Base-by-base conservation (phyloP, 192 early-diverging fungal species). In the Podila minutissima region DNA sequence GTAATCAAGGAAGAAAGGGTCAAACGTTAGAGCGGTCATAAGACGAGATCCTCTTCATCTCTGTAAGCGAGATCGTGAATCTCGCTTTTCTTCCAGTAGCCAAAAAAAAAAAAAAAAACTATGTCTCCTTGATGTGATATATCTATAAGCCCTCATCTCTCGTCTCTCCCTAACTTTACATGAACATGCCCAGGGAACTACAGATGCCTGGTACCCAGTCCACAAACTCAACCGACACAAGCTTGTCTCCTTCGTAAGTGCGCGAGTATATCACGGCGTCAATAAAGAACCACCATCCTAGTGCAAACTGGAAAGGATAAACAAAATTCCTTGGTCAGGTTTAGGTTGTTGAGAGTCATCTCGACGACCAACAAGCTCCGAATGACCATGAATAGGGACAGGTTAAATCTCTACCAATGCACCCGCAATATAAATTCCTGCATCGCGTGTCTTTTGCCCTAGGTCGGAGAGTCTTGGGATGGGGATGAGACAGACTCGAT, bases 261-360 rank as follows among this genome's bases (percentile, higher is more conserved):
- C 82, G 63, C n/a, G 87, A 83, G 48, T 69, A 62, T 24, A 84
- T 84, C 26, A 87, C 82, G 22, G 87, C 86, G 64, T 90, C 89
- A n/a, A 90, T 83, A 73, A 90, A 90, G 32, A 86, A 83, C 89
- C 89, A 90, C 89, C 89, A 90, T 15, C 89, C 89, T 51, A 88
- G 62, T 4, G 87, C 89, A 71, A 90, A 85, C 89, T 90, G 70
- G 1, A 32, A 33, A 59, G 1, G 19, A 46, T 2, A 37, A 60
- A 48, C 20, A 2, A 64, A 64, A 59, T 20, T 31, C 20, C 9
- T 29, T 57, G 35, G 41, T 46, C 41, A 46, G 41, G 41, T 46
- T 28, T 46, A 46, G 41, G 41, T 46, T 12, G 15, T 46, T 46
- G 41, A 46, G 1, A 55, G 19, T 11, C 19, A 10, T 29, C 8